These are phyloP conservation scores for Pseudogymnoascus sp. DNA, from an alignment of 2,329 filamentous ascomycete genomes.

Conservation along the genomic window DNA sequence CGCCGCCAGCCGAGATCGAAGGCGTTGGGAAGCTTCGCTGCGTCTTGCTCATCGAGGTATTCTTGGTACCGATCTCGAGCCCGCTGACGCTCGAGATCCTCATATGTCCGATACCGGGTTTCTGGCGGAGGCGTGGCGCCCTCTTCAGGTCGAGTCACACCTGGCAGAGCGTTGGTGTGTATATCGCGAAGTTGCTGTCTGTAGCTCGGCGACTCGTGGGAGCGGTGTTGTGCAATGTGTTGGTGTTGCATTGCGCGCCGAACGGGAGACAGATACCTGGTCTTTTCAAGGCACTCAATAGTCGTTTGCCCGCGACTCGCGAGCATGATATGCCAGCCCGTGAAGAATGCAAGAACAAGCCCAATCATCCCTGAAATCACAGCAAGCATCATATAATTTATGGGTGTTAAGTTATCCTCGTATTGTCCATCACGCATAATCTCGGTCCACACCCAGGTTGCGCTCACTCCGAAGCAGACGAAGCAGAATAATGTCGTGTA, in stretches of 20 bases:
- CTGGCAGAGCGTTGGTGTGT: constrained; percentile 71
- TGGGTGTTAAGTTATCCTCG: constrained; percentile 68
- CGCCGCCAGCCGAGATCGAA: constrained; percentile 80
- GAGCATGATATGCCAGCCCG: constrained; percentile 81
- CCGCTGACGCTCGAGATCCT: constrained; percentile 50
- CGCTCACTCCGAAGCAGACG: constrained; percentile 67
- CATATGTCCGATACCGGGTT: constrained; percentile 32
- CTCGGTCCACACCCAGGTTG: constrained; percentile 77
- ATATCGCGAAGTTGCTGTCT: constrained; percentile 71
- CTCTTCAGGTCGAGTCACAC: constrained; percentile 72
- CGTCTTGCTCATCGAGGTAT: constrained; percentile 86
- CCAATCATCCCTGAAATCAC: constrained; percentile 88
- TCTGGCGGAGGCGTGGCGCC: constrained; percentile 49
- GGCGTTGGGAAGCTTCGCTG: constrained; percentile 78
- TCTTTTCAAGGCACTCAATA: constrained; percentile 94
- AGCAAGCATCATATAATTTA: constrained; percentile 83
- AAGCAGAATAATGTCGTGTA: constrained; percentile 85
- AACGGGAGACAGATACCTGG: constrained; percentile 78
- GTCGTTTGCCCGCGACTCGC: constrained; percentile 77
- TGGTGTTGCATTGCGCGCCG: constrained; percentile 60
- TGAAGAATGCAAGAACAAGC: constrained; percentile 81
- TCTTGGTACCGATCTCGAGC: constrained; percentile 61
- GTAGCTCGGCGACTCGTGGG: constrained; percentile 43
- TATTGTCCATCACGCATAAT: constrained; percentile 62
- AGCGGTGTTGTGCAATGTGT: constrained; percentile 41